These are phyloP conservation scores for Marasmius oreades DNA, from an alignment of 1,284 basidiomycete species.

Conservation along the genomic window DNA sequence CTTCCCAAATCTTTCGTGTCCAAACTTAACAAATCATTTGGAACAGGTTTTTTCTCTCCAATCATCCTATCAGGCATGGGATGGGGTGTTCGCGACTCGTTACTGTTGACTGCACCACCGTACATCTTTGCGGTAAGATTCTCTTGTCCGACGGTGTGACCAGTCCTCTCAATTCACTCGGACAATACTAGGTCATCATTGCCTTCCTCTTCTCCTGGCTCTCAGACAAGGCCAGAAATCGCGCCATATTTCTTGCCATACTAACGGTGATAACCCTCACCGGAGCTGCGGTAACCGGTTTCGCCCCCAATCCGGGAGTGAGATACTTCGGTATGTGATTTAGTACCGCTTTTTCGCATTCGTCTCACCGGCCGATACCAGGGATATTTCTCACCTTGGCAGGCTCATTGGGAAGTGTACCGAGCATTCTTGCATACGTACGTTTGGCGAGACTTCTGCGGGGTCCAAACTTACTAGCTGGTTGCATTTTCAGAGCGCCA, in stretches of 20 bases:
- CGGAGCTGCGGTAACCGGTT: slow-evolving; percentile 8
- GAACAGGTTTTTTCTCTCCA: slow-evolving; percentile 12
- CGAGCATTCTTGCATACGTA: slow-evolving; percentile 1
- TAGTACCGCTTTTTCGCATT: neutral
- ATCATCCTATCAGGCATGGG: slow-evolving; percentile 12
- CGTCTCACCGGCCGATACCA: neutral
- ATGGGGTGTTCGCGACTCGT: slow-evolving; percentile 6
- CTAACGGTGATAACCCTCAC: slow-evolving; percentile 10
- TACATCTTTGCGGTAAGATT: slow-evolving; percentile 11
- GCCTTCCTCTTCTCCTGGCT: slow-evolving; percentile 11
- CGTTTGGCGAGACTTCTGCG: neutral
- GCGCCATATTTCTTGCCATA: slow-evolving; percentile 10
- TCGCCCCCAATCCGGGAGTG: neutral
- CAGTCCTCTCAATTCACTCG: neutral
- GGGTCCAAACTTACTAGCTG: neutral
- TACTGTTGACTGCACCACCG: slow-evolving; percentile 11
- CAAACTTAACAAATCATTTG: neutral
- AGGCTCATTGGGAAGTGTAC: neutral
- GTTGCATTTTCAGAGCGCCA: neutral
- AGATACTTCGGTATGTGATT: slow-evolving; percentile 11
- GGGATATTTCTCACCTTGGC: neutral
- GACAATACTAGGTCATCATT: slow-evolving; percentile 6
- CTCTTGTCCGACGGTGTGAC: neutral
- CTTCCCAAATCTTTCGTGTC: neutral
- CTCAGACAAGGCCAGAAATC: slow-evolving; percentile 10